Evolutionary conservation across 2,329 filamentous ascomycete genomes (phyloP), one percentile per base, ranked within the genome.

Genomic region (Neofusicoccum cordaticola): DNA sequence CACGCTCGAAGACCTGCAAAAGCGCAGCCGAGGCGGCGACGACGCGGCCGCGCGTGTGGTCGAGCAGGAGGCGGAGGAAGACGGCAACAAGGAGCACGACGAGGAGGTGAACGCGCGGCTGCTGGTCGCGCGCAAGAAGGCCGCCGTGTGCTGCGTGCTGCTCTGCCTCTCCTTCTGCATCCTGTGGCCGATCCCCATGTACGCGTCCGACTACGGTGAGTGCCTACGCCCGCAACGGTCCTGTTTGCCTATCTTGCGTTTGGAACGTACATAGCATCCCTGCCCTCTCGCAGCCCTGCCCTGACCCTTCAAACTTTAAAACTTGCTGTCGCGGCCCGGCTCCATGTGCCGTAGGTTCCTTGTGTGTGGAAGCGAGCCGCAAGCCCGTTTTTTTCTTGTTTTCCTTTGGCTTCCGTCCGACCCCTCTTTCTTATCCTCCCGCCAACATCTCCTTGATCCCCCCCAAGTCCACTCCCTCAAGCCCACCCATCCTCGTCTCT

Each of bases 151-250:
- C 61, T 58, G 52, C 42, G 51, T 56, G n/a, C 9, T 39, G 5
- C 51, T 64, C 5, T 64, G 62, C 34, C 50, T 64, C 11, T 45
- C 31, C 15, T 31, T 64, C 62, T 64, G 62, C 62, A 56, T 85
- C 1, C 66, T 85, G 1, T 85, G 83, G 82, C 83, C 83, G 0
- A 73, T 85, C 45, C 83, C 83, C 0, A 85, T 85, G 82, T 85
- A 85, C 67, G 83, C 78, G 0, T 77, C 81, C 0, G 76, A 79
- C 5, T 84, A 85, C 63, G 72, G 77, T 77, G 67, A 47, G 71
- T 62, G 52, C 2, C 39, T 19, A 37, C 6, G 22, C 42, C 2
- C 17, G 27, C 27, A 31, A 31, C 27, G 27, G 27, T 31, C 35
- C 8, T 27, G 19, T 15, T 42, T 8, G 19, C 22, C 19, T 8